Base-by-base conservation (phyloP, 306 rosid genomes). In the Coriaria nepalensis region DNA sequence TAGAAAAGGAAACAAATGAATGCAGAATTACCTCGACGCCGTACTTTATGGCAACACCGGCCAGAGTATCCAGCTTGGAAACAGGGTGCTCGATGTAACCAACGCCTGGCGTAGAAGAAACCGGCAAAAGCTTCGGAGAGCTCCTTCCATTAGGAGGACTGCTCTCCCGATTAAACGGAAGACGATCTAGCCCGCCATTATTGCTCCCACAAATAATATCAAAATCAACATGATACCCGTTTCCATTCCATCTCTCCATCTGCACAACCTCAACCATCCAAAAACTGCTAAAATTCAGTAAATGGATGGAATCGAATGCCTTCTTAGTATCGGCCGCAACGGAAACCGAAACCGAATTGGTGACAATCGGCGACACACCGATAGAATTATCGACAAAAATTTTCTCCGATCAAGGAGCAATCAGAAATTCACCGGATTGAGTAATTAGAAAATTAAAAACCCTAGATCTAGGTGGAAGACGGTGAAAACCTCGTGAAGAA, bases 61-160 rank as follows among this genome's bases (percentile, higher is more conserved):
- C 64, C 11, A 59, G 64, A 33, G 64, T 59, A 11, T 59, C 64
- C 40, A 49, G 49, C 43, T 41, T 59, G 15, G 64, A 59, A 40
- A 59, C 50, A 11, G 40, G 49, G 8, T 59, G 64, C 20, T 59
- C 64, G 34, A 59, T 59, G 40, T 41, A 59, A 44, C 35, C 49
- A 34, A 8, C 32, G 36, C 48, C 48, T 7, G 48, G 36, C 6
- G 2, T n/a, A 6, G 36, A 59, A 2, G 45, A 57, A 47, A 47
- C 38, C 42, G 48, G 39, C 10, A 36, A 9, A 13, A 40, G 12
- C 6, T 48, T 37, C 13, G 46, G 2, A 12, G 43, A 45, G 37
- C 8, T 57, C 4, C 12, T 10, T 46, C 8, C 62, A 46, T 57
- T 49, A 6, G 11, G 11, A 49, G 7, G 7, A 4, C 14, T 13